Evolutionary conservation across 2,329 filamentous ascomycete species (phyloP).

Genomic region (Penicillium griseofulvum): DNA sequence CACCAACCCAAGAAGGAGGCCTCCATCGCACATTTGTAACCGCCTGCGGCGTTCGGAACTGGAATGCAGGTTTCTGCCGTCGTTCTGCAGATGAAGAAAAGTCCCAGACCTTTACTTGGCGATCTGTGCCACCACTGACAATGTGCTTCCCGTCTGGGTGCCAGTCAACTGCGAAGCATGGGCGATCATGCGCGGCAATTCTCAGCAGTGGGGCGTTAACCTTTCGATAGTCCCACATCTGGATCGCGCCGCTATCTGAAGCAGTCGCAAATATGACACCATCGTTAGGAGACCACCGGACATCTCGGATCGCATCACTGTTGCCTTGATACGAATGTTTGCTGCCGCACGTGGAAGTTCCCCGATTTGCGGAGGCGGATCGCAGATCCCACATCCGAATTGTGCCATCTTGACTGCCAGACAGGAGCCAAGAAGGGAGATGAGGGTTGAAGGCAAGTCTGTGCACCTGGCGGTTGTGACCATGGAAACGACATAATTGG

Average conservation of each 20-base stretch:
- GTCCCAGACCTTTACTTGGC: conserved; percentile 64
- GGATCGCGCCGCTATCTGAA: conserved; percentile 62
- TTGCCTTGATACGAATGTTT: conserved; percentile 56
- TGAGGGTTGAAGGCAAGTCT: conserved; percentile 64
- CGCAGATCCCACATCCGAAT: conserved; percentile 65
- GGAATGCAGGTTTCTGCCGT: conserved; percentile 58
- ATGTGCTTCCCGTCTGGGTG: conserved; percentile 66
- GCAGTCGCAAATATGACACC: conserved; percentile 62
- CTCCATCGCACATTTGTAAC: conserved; percentile 63
- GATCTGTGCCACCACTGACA: conserved; percentile 61
- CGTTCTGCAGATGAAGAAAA: conserved; percentile 56
- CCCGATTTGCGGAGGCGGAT: conserved; percentile 49
- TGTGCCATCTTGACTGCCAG: conserved; percentile 63
- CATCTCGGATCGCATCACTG: conserved; percentile 61
- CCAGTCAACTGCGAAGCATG: conserved; percentile 64
- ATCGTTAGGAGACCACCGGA: conserved; percentile 64
- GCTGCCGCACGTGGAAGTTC: conserved; percentile 54
- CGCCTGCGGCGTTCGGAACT: conserved; percentile 61
- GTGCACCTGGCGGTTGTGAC: conserved; percentile 65
- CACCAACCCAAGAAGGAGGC: conserved; percentile 56
- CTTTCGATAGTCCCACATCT: conserved; percentile 63
- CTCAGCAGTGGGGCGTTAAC: conserved; percentile 57
- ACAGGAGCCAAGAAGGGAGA: conserved; percentile 58
- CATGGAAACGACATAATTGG: conserved; percentile 61
- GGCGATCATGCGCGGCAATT: conserved; percentile 60